phyloP scores from a whole-genome alignment of 2,329 filamentous ascomycete species.

The Trichophyton verrucosum region DNA sequence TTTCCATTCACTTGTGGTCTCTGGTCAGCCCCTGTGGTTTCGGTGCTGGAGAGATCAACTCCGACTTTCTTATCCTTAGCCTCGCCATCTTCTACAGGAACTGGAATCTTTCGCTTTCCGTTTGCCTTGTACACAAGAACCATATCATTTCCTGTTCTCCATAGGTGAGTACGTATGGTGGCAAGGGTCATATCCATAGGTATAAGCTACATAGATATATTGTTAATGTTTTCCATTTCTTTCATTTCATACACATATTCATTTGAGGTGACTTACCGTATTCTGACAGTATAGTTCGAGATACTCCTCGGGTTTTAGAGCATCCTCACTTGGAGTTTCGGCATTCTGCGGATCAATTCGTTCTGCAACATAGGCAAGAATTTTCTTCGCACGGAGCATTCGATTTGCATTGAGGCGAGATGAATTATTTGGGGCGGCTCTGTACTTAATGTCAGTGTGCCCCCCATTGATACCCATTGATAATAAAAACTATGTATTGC shows the following conservation, averaged over 20 bases:
- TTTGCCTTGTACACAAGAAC: constrained; percentile 84
- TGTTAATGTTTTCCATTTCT: not conserved
- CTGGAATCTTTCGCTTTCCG: constrained; percentile 51
- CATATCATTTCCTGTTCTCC: constrained; percentile 91
- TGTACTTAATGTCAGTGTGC: not conserved
- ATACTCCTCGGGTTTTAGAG: constrained; percentile 76
- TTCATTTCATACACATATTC: not conserved
- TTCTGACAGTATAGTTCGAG: constrained; percentile 91
- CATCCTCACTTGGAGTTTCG: constrained; percentile 43
- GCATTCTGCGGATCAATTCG: constrained; percentile 62
- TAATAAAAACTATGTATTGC: not conserved
- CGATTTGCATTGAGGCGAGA: constrained; percentile 90
- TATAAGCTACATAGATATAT: constrained; percentile 32
- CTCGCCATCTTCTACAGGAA: constrained; percentile 8
- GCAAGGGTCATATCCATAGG: constrained; percentile 82
- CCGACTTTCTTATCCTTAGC: not conserved
- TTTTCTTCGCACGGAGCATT: constrained; percentile 93
- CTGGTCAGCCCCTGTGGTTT: not conserved
- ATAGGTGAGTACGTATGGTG: constrained; percentile 79
- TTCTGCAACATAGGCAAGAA: constrained; percentile 82
- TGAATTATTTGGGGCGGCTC: constrained; percentile 42
- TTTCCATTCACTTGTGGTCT: not conserved
- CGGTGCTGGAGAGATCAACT: not conserved
- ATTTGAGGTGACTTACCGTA: constrained; percentile 49
- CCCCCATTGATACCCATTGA: not conserved